Evolutionary conservation across 2,329 filamentous ascomycete species (phyloP).

Genomic region (Alternaria postmessia): DNA sequence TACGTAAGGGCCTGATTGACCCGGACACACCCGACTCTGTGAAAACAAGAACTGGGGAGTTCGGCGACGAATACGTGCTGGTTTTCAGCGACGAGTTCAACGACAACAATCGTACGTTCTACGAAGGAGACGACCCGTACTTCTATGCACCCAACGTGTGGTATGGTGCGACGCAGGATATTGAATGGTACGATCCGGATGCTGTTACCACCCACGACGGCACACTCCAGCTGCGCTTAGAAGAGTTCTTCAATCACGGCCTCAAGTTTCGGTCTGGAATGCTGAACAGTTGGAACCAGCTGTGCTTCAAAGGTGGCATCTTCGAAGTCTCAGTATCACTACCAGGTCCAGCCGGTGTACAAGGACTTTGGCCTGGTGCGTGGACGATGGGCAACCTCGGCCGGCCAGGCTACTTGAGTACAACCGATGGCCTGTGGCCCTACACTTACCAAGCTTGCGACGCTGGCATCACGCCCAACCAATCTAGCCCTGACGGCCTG

Average conservation of each 20-base stretch:
- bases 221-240: constrained; percentile 57
- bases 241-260: constrained; percentile 56
- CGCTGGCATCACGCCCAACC: constrained; percentile 59
- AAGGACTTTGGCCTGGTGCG: constrained; percentile 62
- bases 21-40: constrained; percentile 60
- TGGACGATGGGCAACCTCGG: constrained; percentile 66
- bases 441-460: constrained; percentile 63
- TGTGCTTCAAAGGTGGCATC: constrained; percentile 64
- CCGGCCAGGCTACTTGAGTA: constrained; percentile 60
- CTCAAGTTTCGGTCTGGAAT: constrained; percentile 60
- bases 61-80: constrained; percentile 57
- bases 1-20: constrained; percentile 60
- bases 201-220: constrained; percentile 60
- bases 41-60: constrained; percentile 56
- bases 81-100: constrained; percentile 68
- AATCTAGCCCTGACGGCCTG: constrained; percentile 55
- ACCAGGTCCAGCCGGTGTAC: constrained; percentile 59
- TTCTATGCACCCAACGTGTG: constrained; percentile 63
- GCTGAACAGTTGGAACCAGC: constrained; percentile 62
- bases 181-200: constrained; percentile 63
- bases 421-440: constrained; percentile 64
- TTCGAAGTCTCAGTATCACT: constrained; percentile 63
- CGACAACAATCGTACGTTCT: constrained; percentile 61
- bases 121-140: constrained; percentile 65
- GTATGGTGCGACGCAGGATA: constrained; percentile 62